Percentiles rank a stretch among this genome's conserved stretches.
Evolutionary conservation across 768 basidiomycete species (phyloP).

Genomic region (Tylopilus sp.): DNA sequence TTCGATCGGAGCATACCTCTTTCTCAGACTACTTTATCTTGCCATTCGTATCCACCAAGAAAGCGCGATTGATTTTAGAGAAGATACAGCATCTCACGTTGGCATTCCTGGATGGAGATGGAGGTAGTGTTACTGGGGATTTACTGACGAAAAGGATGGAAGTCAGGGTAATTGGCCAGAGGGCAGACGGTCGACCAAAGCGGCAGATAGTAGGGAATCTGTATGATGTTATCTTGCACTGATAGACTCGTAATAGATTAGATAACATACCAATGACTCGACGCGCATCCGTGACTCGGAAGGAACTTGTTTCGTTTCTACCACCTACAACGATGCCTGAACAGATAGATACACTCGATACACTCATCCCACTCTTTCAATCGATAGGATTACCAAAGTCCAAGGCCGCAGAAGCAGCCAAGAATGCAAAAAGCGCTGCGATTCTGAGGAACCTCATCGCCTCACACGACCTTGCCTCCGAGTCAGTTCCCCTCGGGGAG

Average conservation of each 20-base stretch:
- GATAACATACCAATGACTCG: conserved; percentile 17
- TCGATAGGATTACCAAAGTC: conserved; percentile 71
- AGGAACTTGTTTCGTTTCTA: not conserved
- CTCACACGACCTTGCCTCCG: conserved; percentile 41
- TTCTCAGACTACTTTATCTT: conserved; percentile 31
- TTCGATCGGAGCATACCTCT: conserved; percentile 21
- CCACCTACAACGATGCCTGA: conserved; percentile 9
- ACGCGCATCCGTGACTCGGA: not conserved
- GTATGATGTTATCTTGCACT: conserved; percentile 25
- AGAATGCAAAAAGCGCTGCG: conserved; percentile 72
- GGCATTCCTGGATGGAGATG: conserved; percentile 21
- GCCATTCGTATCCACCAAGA: conserved; percentile 18
- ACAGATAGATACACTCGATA: conserved; percentile 12
- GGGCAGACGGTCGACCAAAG: conserved; percentile 23
- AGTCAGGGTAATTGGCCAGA: conserved; percentile 17
- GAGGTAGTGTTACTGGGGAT: not conserved
- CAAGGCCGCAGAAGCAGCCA: conserved; percentile 80
- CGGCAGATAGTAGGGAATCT: conserved; percentile 20
- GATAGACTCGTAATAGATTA: conserved; percentile 18
- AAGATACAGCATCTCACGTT: conserved; percentile 21
- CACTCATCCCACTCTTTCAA: conserved; percentile 52
- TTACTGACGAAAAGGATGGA: conserved; percentile 20
- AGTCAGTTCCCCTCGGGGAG: conserved; percentile 55
- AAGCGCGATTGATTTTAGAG: conserved; percentile 20
- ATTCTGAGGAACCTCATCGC: conserved; percentile 70